These are phyloP conservation scores for Chaetomium tenue DNA, from an alignment of 495 filamentous ascomycete genomes.

Conservation along the genomic window DNA sequence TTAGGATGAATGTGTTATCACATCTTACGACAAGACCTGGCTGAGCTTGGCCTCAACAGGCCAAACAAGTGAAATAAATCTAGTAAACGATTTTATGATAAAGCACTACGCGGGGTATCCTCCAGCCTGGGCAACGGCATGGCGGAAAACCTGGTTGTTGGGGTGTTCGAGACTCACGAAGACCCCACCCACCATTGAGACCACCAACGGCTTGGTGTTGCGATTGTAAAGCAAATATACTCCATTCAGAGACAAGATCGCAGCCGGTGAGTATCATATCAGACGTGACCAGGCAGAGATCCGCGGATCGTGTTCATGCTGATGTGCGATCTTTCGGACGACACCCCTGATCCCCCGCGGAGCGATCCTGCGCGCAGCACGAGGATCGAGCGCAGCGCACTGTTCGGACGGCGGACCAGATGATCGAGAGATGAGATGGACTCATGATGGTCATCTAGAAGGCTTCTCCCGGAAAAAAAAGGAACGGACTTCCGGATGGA, in stretches of 20 bases:
- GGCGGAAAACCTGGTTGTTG: not conserved
- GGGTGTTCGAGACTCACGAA: not conserved
- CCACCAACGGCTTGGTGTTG: not conserved
- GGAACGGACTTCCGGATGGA: not conserved
- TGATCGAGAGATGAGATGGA: not conserved
- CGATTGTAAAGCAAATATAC: too few species aligned
- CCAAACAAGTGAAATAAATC: too few species aligned
- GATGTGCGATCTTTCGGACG: not conserved
- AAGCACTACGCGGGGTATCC: not conserved
- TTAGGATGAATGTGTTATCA: too few species aligned
- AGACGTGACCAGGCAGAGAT: slow-evolving; percentile 10
- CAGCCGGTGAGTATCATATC: slow-evolving; percentile 22
- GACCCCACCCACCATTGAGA: not conserved
- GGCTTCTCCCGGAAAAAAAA: slow-evolving; percentile 3
- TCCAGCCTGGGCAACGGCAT: not conserved
- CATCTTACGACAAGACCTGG: too few species aligned
- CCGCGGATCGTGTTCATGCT: slow-evolving; percentile 19
- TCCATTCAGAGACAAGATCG: not conserved
- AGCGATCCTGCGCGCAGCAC: not conserved
- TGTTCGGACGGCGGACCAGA: slow-evolving; percentile 12
- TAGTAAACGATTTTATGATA: not conserved
- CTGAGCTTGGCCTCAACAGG: too few species aligned
- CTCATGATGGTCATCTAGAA: slow-evolving; percentile 18
- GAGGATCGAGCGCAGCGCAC: not conserved
- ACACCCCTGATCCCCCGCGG: not conserved